phyloP scores from a whole-genome alignment of 345 rosid genomes.

The Leavenworthia alabamica region DNA sequence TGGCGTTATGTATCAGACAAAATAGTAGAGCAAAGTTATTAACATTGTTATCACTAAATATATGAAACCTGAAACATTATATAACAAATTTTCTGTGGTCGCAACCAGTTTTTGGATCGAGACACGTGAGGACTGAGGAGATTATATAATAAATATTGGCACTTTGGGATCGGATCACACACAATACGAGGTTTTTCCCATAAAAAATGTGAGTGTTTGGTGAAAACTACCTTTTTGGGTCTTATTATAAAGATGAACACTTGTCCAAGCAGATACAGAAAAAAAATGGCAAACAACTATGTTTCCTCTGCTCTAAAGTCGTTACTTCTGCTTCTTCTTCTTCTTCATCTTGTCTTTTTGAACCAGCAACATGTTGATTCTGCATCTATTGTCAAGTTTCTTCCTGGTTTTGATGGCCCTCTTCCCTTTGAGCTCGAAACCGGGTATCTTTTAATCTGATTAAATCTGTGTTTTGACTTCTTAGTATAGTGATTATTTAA shows the following conservation, averaged over 20 bases:
- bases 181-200: neutral
- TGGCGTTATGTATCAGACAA: neutral
- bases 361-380: neutral
- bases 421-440: conserved; percentile 19
- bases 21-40: neutral
- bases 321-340: neutral
- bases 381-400: conserved; percentile 6
- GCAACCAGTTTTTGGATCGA: too few species aligned
- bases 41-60: neutral
- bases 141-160: neutral
- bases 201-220: neutral
- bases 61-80: too few species aligned
- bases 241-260: neutral
- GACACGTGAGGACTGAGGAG: neutral
- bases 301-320: conserved; percentile 5
- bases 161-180: too few species aligned
- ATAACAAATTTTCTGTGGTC: neutral
- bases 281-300: neutral
- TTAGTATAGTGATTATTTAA: neutral
- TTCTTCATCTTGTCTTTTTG: conserved; percentile 13
- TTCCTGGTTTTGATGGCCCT: conserved; percentile 18
- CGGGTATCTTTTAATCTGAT: neutral
- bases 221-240: neutral
- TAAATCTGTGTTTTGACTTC: neutral
- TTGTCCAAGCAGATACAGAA: neutral